These are phyloP conservation scores for Penicillium sp. DNA, from an alignment of 2,329 filamentous ascomycete genomes.

Conservation along the genomic window DNA sequence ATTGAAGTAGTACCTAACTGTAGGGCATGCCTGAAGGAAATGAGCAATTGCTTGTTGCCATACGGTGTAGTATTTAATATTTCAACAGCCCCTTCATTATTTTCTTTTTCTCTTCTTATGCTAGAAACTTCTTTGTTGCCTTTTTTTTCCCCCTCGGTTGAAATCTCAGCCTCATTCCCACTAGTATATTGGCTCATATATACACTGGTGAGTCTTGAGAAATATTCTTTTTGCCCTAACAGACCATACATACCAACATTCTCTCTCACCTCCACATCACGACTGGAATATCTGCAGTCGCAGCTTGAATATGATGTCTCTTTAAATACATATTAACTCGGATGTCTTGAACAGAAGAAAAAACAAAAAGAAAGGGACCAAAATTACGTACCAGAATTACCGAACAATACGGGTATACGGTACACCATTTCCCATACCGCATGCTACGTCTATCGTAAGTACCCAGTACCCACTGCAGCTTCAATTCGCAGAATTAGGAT, in stretches of 20 bases:
- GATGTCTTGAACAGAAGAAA: neutral
- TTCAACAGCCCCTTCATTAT: neutral
- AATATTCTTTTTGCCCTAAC: neutral
- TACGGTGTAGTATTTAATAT: conserved; percentile 9
- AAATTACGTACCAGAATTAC: neutral
- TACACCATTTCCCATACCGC: conserved; percentile 7
- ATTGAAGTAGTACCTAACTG: conserved; percentile 11
- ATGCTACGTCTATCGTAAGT: conserved; percentile 10
- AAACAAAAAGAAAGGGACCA: neutral
- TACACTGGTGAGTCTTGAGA: neutral
- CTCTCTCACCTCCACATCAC: neutral
- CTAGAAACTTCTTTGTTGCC: neutral
- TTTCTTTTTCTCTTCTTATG: neutral
- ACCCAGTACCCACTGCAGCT: conserved; percentile 25
- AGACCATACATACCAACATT: neutral
- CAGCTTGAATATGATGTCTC: neutral
- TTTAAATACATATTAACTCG: neutral
- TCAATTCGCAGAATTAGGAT: conserved; percentile 24
- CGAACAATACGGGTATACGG: conserved; percentile 4
- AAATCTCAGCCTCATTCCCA: conserved; percentile 17
- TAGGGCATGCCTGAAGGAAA: conserved; percentile 11
- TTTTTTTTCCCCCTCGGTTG: neutral
- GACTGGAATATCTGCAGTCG: neutral
- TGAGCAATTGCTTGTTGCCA: neutral
- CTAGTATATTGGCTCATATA: neutral